Evolutionary conservation across 1,284 basidiomycete species (phyloP), one percentile per base, ranked within the genome.

Genomic region (Heterobasidion occidentale): DNA sequence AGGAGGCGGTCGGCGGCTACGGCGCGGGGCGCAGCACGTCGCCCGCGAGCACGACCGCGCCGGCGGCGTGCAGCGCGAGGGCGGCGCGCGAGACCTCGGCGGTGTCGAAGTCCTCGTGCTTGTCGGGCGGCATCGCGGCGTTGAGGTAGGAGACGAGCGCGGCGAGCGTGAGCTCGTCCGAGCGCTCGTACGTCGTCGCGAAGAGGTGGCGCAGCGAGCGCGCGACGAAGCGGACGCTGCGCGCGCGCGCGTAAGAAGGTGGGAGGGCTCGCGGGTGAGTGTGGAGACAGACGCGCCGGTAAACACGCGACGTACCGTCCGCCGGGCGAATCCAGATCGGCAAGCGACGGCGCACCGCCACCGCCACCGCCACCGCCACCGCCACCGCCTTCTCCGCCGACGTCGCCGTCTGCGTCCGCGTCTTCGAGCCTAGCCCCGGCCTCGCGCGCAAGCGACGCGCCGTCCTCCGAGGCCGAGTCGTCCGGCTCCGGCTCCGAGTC

Each of bases 61-160:
- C 79, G 58, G 74, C 74, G 53, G 83, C 80, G 56, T 77, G 76
- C 51, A 86, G 66, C 12, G 72, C 67, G 15, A 71, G 77, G n/a
- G 79, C 80, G 11, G 77, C 78, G 58, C 77, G 78, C 11, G 77
- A 79, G 11, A 89, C 84, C 69, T 89, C 86, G 2, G 75, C 75
- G 11, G 84, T 86, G 66, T 89, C 87, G 60, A 87, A 89, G 60
- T 90, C 86, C 70, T 88, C 86, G 65, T 88, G 81, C 68, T 88
- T 89, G 67, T 88, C 86, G 12, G 73, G 74, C 2, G 86, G 87
- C 73, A 88, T 79, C 8, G 84, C 84, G 2, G 86, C 81, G 63
- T 89, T 89, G 56, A 89, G 74, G 65, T 86, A 88, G 7, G 81
- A 77, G 47, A 89, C 71, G 17, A 89, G 71, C 14, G 82, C 71